Evolutionary conservation across 2,329 filamentous ascomycete genomes (phyloP).

Genomic region (Sporothrix sp.): DNA sequence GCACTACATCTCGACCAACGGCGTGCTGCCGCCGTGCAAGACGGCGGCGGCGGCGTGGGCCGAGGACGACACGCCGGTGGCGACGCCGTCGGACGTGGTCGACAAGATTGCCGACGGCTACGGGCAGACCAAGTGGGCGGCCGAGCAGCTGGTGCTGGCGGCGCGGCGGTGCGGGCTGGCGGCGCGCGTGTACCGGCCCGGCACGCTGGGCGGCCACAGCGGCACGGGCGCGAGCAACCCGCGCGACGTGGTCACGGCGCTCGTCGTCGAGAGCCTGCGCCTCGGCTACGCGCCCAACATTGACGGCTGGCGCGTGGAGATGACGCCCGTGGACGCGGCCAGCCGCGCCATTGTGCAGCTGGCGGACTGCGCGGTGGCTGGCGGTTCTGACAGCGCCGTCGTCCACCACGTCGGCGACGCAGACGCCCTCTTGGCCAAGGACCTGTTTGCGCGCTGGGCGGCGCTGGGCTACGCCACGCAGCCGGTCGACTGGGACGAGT

Average conservation of each 20-base stretch:
- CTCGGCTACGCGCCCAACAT: constrained; percentile 62
- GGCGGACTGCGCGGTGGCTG: constrained; percentile 25
- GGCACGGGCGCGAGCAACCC: constrained; percentile 65
- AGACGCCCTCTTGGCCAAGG: constrained; percentile 54
- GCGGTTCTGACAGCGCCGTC: constrained; percentile 44
- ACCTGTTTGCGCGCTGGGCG: constrained; percentile 54
- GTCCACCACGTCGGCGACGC: constrained; percentile 70
- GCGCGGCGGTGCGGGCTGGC: constrained; percentile 58
- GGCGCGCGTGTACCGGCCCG: constrained; percentile 60
- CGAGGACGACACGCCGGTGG: constrained; percentile 54
- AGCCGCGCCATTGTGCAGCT: constrained; percentile 64
- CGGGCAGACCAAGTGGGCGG: constrained; percentile 74
- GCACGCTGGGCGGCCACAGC: constrained; percentile 72
- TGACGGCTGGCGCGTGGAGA: constrained; percentile 67
- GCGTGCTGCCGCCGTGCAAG: constrained; percentile 61
- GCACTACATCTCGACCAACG: constrained; percentile 72
- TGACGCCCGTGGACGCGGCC: constrained; percentile 78
- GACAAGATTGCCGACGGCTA: constrained; percentile 60
- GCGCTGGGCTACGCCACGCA: constrained; percentile 63
- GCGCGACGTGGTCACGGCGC: constrained; percentile 65
- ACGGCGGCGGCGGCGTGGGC: constrained; percentile 66
- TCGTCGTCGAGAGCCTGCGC: constrained; percentile 68
- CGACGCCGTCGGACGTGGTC: constrained; percentile 56
- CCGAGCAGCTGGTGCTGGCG: constrained; percentile 63
- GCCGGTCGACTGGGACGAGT: constrained; percentile 59